These are phyloP conservation scores for Neurospora sp. DNA, from an alignment of 2,329 filamentous ascomycete species.

Conservation along the genomic window DNA sequence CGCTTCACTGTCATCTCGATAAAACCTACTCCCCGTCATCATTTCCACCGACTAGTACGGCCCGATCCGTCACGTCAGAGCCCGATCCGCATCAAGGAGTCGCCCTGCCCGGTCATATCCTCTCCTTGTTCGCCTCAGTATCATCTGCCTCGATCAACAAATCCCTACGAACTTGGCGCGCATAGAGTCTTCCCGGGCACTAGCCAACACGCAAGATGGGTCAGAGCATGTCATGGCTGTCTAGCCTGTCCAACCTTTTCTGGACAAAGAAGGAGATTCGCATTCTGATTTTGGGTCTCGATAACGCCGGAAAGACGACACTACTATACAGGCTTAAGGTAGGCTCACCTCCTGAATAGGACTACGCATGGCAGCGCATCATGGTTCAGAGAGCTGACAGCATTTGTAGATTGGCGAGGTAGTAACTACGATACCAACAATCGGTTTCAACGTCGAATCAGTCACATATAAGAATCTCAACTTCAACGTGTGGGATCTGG, in stretches of 20 bases:
- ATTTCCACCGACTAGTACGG: background rate
- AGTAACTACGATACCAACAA: constrained; percentile 97
- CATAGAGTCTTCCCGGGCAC: constrained; percentile 1
- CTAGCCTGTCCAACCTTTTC: constrained; percentile 59
- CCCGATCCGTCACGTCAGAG: background rate
- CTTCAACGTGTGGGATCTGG: constrained; percentile 98
- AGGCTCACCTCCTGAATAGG: constrained; percentile 8
- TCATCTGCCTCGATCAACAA: background rate
- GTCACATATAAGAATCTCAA: constrained; percentile 98
- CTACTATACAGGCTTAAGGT: constrained; percentile 94
- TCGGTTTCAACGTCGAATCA: constrained; percentile 98
- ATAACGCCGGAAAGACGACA: constrained; percentile 97
- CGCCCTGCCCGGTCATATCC: background rate
- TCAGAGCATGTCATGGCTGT: constrained; percentile 58
- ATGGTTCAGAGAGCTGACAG: constrained; percentile 8
- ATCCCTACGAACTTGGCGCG: background rate
- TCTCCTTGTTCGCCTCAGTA: background rate
- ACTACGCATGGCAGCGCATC: background rate
- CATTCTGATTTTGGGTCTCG: constrained; percentile 88
- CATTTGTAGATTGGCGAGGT: constrained; percentile 80
- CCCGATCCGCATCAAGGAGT: background rate
- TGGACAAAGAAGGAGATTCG: constrained; percentile 97
- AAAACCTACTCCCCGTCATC: background rate
- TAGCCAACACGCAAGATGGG: constrained; percentile 39
- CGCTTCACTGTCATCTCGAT: background rate